Evolutionary conservation across 2,329 filamentous ascomycete genomes (phyloP).

Genomic region (Eutypa lata): DNA sequence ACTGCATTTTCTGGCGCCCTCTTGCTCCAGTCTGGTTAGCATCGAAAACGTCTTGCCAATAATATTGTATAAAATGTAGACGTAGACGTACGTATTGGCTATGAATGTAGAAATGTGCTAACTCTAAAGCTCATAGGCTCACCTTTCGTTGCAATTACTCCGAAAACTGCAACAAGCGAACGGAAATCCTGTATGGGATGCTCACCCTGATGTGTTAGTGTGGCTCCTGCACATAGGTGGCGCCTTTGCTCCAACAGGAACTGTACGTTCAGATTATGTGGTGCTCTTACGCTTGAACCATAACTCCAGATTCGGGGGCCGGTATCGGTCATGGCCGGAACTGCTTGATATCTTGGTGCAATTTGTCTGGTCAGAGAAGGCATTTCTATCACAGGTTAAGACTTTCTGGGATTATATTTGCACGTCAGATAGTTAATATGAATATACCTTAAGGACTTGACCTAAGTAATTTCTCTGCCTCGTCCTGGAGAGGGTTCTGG

Average conservation of each 20-base stretch:
- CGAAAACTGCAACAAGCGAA: slow-evolving; percentile 25
- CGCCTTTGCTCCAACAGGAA: slow-evolving; percentile 30
- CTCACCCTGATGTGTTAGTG: slow-evolving; percentile 27
- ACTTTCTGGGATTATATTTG: slow-evolving; percentile 29
- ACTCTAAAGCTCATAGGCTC: slow-evolving; percentile 19
- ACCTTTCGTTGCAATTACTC: slow-evolving; percentile 30
- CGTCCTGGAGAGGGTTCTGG: too few species aligned
- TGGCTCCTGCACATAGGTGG: slow-evolving; percentile 38
- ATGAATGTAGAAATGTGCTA: slow-evolving; percentile 1
- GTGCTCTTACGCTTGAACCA: slow-evolving; percentile 20
- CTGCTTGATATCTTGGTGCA: slow-evolving; percentile 27
- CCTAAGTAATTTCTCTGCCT: too few species aligned
- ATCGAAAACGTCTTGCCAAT: too few species aligned
- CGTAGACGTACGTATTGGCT: too few species aligned
- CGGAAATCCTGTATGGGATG: slow-evolving; percentile 29
- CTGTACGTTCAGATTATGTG: slow-evolving; percentile 26
- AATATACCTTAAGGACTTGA: too few species aligned
- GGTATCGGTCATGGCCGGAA: slow-evolving; percentile 29
- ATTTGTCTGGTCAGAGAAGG: slow-evolving; percentile 39
- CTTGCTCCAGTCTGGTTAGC: too few species aligned
- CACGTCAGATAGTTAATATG: too few species aligned
- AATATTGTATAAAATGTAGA: too few species aligned
- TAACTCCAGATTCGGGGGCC: slow-evolving; percentile 7
- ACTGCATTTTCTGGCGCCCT: too few species aligned
- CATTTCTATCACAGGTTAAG: slow-evolving; percentile 28